Evolutionary conservation across 805 yeast species (phyloP).

Genomic region (Yarrowia sp.): DNA sequence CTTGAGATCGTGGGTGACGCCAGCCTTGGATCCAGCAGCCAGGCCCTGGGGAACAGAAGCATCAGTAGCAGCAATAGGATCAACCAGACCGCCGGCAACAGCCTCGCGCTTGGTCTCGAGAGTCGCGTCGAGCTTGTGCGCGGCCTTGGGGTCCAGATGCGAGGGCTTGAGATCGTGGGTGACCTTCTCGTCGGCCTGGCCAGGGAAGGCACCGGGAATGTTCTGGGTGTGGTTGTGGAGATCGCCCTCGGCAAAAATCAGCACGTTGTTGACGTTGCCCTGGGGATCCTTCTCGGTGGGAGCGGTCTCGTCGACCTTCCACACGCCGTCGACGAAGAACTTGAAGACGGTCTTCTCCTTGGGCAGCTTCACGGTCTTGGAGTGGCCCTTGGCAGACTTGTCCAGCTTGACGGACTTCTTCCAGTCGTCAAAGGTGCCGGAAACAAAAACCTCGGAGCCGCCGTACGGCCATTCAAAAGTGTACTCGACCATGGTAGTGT

Average conservation of each 20-base stretch:
- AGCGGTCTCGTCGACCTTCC: conserved; percentile 47
- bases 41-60: background rate
- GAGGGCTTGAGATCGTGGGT: conserved; percentile 1
- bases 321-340: conserved; percentile 59
- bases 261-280: conserved; percentile 29
- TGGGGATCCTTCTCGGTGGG: conserved; percentile 29
- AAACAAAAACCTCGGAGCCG: conserved; percentile 50
- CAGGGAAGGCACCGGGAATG: conserved; percentile 22
- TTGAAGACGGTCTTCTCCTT: conserved; percentile 44
- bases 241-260: background rate
- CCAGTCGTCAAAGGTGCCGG: conserved; percentile 64
- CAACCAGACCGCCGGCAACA: conserved; percentile 2
- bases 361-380: conserved; percentile 35
- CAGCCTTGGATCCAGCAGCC: background rate
- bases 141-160: conserved; percentile 2
- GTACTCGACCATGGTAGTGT: background rate
- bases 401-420: conserved; percentile 48
- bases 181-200: background rate
- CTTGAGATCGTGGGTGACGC: background rate
- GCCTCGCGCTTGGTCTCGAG: conserved; percentile 13
- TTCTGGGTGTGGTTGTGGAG: conserved; percentile 14
- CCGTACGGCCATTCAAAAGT: conserved; percentile 27
- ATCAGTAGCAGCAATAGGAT: background rate
- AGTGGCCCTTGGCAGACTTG: conserved; percentile 42
- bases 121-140: background rate